These are phyloP conservation scores for Teratosphaeria gauchensis DNA, from an alignment of 2,329 filamentous ascomycete genomes.

Conservation along the genomic window DNA sequence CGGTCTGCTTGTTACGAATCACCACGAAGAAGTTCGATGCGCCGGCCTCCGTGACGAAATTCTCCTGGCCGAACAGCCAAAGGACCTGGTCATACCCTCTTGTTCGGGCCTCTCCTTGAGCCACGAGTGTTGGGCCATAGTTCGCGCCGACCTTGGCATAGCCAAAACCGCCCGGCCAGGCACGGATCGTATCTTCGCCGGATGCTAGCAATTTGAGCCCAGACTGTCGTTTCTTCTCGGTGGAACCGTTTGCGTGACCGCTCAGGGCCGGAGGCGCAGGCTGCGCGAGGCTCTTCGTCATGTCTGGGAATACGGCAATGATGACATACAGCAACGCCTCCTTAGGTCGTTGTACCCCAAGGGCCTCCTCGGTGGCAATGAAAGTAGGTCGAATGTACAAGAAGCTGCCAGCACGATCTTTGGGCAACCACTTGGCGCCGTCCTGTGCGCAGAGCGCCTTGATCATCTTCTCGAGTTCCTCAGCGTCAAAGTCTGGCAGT, in stretches of 20 bases:
- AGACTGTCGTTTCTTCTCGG: conserved; percentile 6
- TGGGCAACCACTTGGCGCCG: conserved; percentile 69
- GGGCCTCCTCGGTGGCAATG: conserved; percentile 70
- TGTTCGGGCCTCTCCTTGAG: conserved; percentile 62
- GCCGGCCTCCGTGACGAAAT: conserved; percentile 79
- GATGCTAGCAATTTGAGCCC: conserved; percentile 66
- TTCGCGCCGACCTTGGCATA: conserved; percentile 90
- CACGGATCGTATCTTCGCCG: conserved; percentile 72
- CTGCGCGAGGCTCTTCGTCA: conserved; percentile 27
- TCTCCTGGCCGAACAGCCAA: conserved; percentile 78
- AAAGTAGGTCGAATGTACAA: conserved; percentile 73
- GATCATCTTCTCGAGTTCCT: conserved; percentile 65
- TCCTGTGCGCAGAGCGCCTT: conserved; percentile 62
- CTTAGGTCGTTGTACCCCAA: conserved; percentile 70
- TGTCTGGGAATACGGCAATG: conserved; percentile 38
- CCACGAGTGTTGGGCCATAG: conserved; percentile 75
- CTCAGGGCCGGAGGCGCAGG: conserved; percentile 18
- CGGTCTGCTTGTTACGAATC: conserved; percentile 49
- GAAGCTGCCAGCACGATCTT: conserved; percentile 56
- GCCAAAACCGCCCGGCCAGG: conserved; percentile 89
- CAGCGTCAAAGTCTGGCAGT: conserved; percentile 62
- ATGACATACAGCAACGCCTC: conserved; percentile 88
- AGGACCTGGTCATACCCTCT: conserved; percentile 80
- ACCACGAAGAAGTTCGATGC: conserved; percentile 88
- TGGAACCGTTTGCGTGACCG: conserved; percentile 20